phyloP scores from a whole-genome alignment of 2,329 filamentous ascomycete species.

The Aspergillus glaucus region DNA sequence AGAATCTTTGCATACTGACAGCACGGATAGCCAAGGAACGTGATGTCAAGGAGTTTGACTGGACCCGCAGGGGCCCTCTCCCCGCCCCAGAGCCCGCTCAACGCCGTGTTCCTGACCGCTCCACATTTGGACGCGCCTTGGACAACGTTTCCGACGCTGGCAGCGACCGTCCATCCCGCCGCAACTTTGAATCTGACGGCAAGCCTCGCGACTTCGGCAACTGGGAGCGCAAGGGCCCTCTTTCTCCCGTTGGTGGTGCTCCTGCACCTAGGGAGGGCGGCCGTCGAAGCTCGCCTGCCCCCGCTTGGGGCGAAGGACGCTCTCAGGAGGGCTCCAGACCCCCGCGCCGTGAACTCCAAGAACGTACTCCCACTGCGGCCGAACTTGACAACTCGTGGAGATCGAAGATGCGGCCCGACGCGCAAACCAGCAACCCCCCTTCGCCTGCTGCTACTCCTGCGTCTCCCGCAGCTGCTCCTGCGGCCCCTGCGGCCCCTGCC shows the following conservation, averaged over 20 bases:
- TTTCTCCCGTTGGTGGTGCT: conserved; percentile 61
- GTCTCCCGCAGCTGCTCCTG: conserved; percentile 41
- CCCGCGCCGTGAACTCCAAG: conserved; percentile 69
- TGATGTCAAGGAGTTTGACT: conserved; percentile 80
- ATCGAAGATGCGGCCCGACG: conserved; percentile 81
- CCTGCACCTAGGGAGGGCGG: conserved; percentile 51
- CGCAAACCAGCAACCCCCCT: conserved; percentile 66
- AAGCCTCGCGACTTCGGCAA: conserved; percentile 75
- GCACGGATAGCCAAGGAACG: conserved; percentile 67
- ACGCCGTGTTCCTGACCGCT: conserved; percentile 49
- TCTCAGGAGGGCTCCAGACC: conserved; percentile 73
- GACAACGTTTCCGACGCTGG: conserved; percentile 50
- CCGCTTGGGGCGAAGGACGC: conserved; percentile 65
- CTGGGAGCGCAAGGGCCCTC: conserved; percentile 91
- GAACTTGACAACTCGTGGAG: conserved; percentile 95
- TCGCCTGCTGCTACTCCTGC: conserved; percentile 57
- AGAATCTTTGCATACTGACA: conserved; percentile 27
- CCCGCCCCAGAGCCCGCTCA: conserved; percentile 57
- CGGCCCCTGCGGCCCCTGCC: conserved; percentile 53
- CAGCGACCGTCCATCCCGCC: conserved; percentile 61
- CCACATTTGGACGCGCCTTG: conserved; percentile 51
- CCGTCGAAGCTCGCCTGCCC: conserved; percentile 63
- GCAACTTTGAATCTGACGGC: conserved; percentile 65
- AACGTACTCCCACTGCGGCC: conserved; percentile 73
- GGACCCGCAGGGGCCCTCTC: conserved; percentile 88